A percentile compares a stretch with the other conserved stretches of the same genome.
phyloP scores from a whole-genome alignment of 2,329 filamentous ascomycete genomes.

The Trichoderma polysporum region DNA sequence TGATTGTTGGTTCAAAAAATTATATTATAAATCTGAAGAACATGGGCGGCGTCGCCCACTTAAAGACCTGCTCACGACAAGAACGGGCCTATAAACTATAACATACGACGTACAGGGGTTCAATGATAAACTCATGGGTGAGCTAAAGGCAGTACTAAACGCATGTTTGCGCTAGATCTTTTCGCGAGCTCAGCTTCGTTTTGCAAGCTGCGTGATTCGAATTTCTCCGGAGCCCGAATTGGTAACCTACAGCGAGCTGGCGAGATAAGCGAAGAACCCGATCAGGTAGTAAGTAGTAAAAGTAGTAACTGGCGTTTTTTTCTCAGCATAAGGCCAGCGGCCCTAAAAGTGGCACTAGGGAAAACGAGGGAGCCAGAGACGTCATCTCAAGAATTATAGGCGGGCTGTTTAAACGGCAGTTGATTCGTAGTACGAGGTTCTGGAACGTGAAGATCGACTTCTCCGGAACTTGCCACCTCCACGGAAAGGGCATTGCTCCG shows the following conservation, averaged over 20 bases:
- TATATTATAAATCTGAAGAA: background rate
- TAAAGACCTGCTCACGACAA: background rate
- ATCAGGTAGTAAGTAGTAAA: background rate
- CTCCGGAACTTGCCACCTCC: background rate
- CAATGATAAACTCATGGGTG: background rate
- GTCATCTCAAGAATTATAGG: background rate
- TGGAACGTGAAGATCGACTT: background rate
- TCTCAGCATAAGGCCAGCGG: background rate
- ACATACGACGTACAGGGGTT: background rate
- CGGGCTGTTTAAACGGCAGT: too few species aligned
- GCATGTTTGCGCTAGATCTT: background rate
- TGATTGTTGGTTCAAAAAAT: background rate
- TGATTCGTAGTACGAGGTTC: background rate
- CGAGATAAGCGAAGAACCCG: conserved; percentile 7
- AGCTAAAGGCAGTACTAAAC: background rate
- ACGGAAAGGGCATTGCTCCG: background rate
- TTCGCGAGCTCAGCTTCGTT: background rate
- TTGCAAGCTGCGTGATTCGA: background rate
- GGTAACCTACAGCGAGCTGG: background rate
- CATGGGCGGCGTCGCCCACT: background rate
- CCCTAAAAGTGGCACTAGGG: background rate
- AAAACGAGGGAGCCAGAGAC: background rate
- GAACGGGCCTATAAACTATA: background rate
- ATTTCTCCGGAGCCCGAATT: background rate
- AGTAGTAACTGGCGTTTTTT: background rate